These are phyloP conservation scores for Vitis hybrid DNA, from an alignment of 177 flowering plant genomes.

Conservation along the genomic window DNA sequence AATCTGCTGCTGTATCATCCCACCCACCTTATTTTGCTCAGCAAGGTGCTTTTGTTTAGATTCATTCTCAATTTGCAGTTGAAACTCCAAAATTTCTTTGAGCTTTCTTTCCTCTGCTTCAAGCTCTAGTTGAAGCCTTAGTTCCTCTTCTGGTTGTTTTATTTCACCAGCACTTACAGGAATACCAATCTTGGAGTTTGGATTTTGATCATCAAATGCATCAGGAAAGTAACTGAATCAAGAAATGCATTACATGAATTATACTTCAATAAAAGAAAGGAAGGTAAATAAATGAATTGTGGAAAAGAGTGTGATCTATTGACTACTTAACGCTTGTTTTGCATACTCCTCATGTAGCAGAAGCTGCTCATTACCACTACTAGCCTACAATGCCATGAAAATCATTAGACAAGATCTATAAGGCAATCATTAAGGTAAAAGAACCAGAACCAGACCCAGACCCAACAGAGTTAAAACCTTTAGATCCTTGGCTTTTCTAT, in stretches of 20 bases:
- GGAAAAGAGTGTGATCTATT: background rate
- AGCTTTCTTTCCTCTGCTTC: slow-evolving; percentile 96
- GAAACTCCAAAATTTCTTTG: slow-evolving; percentile 91
- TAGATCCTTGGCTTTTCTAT: slow-evolving; percentile 59
- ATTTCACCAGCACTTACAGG: slow-evolving; percentile 38
- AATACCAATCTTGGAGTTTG: slow-evolving; percentile 30
- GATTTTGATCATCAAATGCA: slow-evolving; percentile 45
- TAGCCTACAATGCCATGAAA: slow-evolving; percentile 43
- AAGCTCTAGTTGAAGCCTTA: slow-evolving; percentile 67
- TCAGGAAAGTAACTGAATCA: slow-evolving; percentile 44
- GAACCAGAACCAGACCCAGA: slow-evolving; percentile 6
- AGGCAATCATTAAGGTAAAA: background rate
- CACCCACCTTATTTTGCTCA: slow-evolving; percentile 50
- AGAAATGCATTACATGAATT: slow-evolving; percentile 17
- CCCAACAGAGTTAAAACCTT: slow-evolving; percentile 49
- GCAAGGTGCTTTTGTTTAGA: slow-evolving; percentile 88
- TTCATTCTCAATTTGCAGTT: slow-evolving; percentile 83
- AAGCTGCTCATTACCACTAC: slow-evolving; percentile 35
- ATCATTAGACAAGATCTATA: slow-evolving; percentile 12
- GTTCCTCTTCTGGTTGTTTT: slow-evolving; percentile 65
- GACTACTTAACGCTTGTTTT: slow-evolving; percentile 22
- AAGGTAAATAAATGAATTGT: background rate
- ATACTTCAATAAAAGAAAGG: background rate
- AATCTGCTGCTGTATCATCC: no score
- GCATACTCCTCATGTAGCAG: slow-evolving; percentile 32